These are phyloP conservation scores for Botrytis tulipae DNA, from an alignment of 2,329 filamentous ascomycete genomes.

Conservation along the genomic window DNA sequence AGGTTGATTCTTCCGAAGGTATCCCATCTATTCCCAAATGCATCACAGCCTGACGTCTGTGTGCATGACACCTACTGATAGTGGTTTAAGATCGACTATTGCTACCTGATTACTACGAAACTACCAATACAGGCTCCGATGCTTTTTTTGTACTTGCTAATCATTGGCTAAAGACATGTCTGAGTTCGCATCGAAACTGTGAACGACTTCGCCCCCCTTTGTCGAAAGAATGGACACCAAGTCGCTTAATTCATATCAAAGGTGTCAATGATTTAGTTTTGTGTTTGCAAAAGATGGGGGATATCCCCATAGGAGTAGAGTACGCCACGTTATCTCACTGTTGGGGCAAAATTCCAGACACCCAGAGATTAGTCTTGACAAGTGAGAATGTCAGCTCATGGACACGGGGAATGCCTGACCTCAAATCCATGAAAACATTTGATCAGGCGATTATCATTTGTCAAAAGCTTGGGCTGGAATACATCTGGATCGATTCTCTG, in stretches of 20 bases:
- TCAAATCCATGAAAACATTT: neutral
- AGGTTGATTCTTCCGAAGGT: fast-evolving
- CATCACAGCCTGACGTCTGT: neutral
- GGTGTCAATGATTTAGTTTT: neutral
- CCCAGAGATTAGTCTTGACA: neutral
- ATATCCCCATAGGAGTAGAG: neutral
- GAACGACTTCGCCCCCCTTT: fast-evolving
- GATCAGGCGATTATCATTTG: neutral
- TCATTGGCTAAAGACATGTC: neutral
- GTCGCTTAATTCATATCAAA: neutral
- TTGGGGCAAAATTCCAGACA: neutral
- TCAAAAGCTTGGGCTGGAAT: neutral
- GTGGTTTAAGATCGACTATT: neutral
- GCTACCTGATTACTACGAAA: neutral
- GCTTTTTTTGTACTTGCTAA: neutral
- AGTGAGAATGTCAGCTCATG: fast-evolving
- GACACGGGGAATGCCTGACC: neutral
- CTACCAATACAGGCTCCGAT: neutral
- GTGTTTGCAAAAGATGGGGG: neutral
- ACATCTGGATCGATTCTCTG: neutral
- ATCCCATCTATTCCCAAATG: neutral
- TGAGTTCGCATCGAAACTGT: neutral
- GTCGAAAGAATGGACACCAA: neutral
- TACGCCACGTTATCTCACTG: neutral
- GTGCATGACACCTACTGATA: neutral